phyloP scores from a whole-genome alignment of 2,329 filamentous ascomycete species.

The Diaporthe citrichinensis region DNA sequence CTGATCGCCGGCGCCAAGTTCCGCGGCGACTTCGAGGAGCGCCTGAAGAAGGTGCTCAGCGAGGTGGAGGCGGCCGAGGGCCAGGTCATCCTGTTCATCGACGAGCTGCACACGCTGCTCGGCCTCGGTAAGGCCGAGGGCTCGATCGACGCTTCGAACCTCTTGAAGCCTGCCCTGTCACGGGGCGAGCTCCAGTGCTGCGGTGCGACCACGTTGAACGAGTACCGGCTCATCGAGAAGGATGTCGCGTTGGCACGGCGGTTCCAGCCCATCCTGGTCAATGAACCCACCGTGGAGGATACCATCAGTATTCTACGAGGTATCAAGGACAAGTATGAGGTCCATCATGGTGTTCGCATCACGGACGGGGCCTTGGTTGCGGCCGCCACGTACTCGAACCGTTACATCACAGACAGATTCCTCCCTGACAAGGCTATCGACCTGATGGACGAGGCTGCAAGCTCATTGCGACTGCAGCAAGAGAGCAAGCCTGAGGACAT shows the following conservation, averaged over 20 bases:
- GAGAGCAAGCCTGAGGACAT: constrained; percentile 98
- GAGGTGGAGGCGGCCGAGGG: constrained; percentile 93
- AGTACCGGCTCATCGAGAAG: constrained; percentile 95
- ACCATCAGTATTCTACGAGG: constrained; percentile 96
- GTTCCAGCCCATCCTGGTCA: constrained; percentile 96
- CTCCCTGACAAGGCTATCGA: constrained; percentile 98
- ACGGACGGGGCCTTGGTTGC: constrained; percentile 93
- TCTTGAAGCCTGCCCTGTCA: constrained; percentile 93
- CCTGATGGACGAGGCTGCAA: constrained; percentile 94
- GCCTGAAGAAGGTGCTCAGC: constrained; percentile 89
- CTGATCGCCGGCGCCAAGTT: constrained; percentile 97
- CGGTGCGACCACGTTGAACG: constrained; percentile 91
- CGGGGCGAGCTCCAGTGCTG: constrained; percentile 95
- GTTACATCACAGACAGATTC: constrained; percentile 97
- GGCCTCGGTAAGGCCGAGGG: constrained; percentile 96
- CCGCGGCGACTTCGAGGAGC: constrained; percentile 94
- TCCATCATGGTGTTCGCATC: constrained; percentile 96
- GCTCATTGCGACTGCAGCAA: constrained; percentile 89
- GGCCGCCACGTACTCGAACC: constrained; percentile 91
- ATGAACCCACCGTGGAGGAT: constrained; percentile 90
- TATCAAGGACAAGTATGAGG: constrained; percentile 98
- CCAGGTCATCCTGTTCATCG: constrained; percentile 93
- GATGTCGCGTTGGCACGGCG: constrained; percentile 92
- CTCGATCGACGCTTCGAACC: constrained; percentile 95
- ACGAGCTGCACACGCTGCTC: constrained; percentile 92